Percentiles rank a stretch among this genome's conserved stretches.
Evolutionary conservation across 2,329 filamentous ascomycete species (phyloP).

Genomic region (Aspergillus fumigatus): DNA sequence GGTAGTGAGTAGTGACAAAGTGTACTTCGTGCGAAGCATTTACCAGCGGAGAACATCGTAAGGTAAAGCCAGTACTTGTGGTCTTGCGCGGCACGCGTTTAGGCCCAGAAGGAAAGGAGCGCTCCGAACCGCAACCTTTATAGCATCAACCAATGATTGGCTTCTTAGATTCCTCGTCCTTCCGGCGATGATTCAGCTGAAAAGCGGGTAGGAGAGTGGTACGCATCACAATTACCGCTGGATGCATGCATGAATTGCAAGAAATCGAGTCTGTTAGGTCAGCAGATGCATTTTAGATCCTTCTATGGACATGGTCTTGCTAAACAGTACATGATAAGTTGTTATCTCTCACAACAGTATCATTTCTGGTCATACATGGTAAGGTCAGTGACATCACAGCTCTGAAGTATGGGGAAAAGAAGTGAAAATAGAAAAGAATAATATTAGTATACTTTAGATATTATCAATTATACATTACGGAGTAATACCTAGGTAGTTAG

Average conservation of each 20-base stretch:
- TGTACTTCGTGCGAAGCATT: no score
- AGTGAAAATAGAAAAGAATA: no score
- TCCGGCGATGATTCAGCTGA: slow-evolving; percentile 6
- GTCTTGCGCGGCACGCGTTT: slow-evolving; percentile 7
- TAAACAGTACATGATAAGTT: not conserved
- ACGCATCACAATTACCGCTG: not conserved
- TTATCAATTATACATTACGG: no score
- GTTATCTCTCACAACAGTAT: not conserved
- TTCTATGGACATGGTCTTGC: slow-evolving; percentile 13
- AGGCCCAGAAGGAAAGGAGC: slow-evolving; percentile 18
- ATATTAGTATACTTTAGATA: no score
- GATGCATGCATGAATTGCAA: not conserved
- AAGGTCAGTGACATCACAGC: no score
- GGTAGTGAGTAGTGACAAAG: no score
- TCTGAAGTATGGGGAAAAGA: no score
- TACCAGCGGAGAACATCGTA: not conserved
- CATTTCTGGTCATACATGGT: no score
- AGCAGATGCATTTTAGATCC: slow-evolving; percentile 1
- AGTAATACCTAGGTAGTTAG: no score
- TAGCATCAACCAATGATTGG: not conserved
- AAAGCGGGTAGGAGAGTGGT: not conserved
- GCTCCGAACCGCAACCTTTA: slow-evolving; percentile 28
- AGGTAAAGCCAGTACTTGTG: not conserved
- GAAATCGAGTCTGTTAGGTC: slow-evolving; percentile 3
- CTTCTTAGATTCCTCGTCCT: not conserved